Evolutionary conservation across 495 filamentous ascomycete genomes (phyloP).

Genomic region (Podospora bellae-mahoneyi): DNA sequence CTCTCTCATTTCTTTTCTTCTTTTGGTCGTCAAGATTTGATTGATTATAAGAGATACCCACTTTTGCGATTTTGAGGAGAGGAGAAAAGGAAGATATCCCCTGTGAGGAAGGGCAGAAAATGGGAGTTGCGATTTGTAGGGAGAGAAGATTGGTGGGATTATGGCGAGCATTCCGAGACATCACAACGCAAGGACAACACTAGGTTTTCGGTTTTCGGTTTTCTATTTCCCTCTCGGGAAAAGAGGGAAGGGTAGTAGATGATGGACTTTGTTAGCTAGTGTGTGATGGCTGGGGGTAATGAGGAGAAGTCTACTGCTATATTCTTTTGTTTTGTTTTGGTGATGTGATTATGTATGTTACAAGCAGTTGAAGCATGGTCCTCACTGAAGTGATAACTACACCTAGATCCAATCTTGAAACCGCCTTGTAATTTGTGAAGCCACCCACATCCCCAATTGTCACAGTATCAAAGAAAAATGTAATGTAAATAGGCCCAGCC

Average conservation of each 20-base stretch:
- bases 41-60: neutral
- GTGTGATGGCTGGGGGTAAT: neutral
- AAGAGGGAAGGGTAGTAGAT: neutral
- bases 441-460: no score
- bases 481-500: no score
- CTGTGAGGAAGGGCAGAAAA: neutral
- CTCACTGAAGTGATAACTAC: neutral
- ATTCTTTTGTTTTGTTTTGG: neutral
- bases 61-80: neutral
- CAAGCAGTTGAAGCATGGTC: neutral
- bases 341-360: neutral
- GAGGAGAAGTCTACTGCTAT: neutral
- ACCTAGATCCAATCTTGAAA: no score
- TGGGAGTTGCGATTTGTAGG: neutral
- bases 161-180: neutral
- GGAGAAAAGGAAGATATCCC: neutral
- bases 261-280: neutral
- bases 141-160: neutral
- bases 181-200: neutral
- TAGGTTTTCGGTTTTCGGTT: slow-evolving; percentile 4
- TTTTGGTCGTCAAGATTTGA: neutral
- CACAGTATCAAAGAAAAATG: no score
- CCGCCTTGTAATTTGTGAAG: no score
- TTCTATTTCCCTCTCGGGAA: slow-evolving; percentile 4
- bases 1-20: neutral